Percentiles rank a stretch among this genome's conserved stretches.
Evolutionary conservation across 306 rosid genomes (phyloP).

Genomic region (Prunus mira): DNA sequence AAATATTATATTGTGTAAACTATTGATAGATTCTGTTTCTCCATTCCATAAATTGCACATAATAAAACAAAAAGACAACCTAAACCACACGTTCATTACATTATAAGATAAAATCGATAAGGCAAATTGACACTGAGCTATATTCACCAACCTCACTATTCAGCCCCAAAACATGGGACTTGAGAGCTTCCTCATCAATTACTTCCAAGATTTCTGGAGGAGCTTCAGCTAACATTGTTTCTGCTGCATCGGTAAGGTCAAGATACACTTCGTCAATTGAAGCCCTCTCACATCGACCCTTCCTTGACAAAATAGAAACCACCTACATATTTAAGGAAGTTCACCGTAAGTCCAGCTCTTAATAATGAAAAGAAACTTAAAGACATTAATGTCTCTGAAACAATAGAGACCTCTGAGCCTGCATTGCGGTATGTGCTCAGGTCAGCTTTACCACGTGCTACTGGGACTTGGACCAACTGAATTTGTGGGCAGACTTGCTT

Average conservation of each 20-base stretch:
- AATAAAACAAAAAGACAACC: not conserved
- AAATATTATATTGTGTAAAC: not conserved
- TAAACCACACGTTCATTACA: not conserved
- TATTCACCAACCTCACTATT: conserved; percentile 47
- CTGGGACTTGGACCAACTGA: conserved; percentile 84
- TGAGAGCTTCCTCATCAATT: conserved; percentile 64
- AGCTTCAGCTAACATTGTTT: conserved; percentile 63
- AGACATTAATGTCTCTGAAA: conserved; percentile 3
- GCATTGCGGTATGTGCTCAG: conserved; percentile 74
- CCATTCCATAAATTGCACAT: not conserved
- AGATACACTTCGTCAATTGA: conserved; percentile 96
- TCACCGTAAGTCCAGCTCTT: conserved; percentile 1
- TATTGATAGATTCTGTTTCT: not conserved
- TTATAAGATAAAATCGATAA: too few relatives aligned
- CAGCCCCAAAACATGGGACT: conserved; percentile 85
- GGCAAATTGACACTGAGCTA: not conserved
- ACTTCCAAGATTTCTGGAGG: conserved; percentile 60
- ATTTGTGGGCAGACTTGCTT: conserved; percentile 76
- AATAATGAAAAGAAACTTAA: not conserved
- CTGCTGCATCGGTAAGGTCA: conserved; percentile 86
- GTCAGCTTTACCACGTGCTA: conserved; percentile 94
- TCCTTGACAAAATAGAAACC: conserved; percentile 69
- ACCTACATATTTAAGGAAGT: conserved; percentile 46
- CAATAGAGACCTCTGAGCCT: conserved; percentile 67
- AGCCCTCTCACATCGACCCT: conserved; percentile 95